Evolutionary conservation across 345 rosid species (phyloP), one percentile per base, ranked within the genome.

Genomic region (Euphorbia tirucalli): DNA sequence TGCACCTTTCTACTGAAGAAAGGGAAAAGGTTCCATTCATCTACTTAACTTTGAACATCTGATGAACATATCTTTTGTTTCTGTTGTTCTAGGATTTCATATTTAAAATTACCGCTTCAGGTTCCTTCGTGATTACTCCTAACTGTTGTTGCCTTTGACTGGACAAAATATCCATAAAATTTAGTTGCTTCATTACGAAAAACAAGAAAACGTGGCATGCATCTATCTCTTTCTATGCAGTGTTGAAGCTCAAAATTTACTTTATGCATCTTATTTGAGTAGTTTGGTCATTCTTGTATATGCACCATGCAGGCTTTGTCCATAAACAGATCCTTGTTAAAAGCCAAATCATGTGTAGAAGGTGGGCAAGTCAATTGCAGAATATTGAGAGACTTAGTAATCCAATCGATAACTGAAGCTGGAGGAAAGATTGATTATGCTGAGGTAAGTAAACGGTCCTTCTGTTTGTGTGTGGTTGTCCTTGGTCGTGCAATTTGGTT

Each of bases 401-500:
- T 85, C 69, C 77, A 73, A 75, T 83, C 81, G 67, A 76, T 90
- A 70, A 74, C 65, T 72, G 82, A 77, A 68, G 87, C 97, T 71
- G 87, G 87, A 44, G 97, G 96, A 21, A 84, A 61, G 79, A 71
- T 95, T n/a, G 97, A 92, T 79, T 95, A 90, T 84, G 97, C 85
- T 0, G 91, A 94, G 96, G 96, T 92, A 52, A 79, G 72, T 49
- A 71, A 59, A 27, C 28, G 65, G 62, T 56, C 1, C 52, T 30
- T 55, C 61, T 3, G 24, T 71, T 52, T 21, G 3, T 69, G 25
- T 28, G n/a, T n/a, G n/a, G n/a, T n/a, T n/a, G n/a, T n/a, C n/a
- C n/a, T n/a, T n/a, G n/a, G n/a, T n/a, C n/a, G n/a, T n/a, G n/a
- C n/a, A n/a, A n/a, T n/a, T n/a, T n/a, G n/a, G n/a, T n/a, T n/a